Percentiles rank a stretch among this genome's conserved stretches.
Conservation (phyloP, 495 filamentous ascomycete genomes). For the Usnea hakonensis region DNA sequence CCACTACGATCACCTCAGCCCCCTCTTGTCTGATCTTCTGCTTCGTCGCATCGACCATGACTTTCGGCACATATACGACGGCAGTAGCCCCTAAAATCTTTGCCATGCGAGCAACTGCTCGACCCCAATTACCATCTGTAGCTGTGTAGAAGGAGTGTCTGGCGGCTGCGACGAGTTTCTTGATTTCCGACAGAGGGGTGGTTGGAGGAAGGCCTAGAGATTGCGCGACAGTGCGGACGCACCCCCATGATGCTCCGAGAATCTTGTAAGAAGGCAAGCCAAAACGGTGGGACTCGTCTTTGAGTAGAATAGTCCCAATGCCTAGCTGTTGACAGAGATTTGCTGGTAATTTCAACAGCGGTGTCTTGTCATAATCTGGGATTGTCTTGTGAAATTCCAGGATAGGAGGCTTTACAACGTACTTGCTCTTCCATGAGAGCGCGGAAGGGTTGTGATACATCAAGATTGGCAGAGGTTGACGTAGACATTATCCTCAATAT, state of each 20-base stretch:
- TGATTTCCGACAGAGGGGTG: conserved; percentile 34
- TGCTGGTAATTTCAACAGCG: conserved; percentile 41
- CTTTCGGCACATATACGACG: conserved; percentile 48
- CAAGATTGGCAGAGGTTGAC: background rate
- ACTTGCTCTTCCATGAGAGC: background rate
- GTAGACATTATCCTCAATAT: no score
- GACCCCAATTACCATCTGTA: conserved; percentile 67
- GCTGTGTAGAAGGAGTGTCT: conserved; percentile 42
- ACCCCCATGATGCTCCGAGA: conserved; percentile 67
- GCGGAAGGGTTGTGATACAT: conserved; percentile 18
- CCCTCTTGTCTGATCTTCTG: conserved; percentile 50
- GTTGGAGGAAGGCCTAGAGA: conserved; percentile 34
- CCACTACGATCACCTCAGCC: conserved; percentile 41
- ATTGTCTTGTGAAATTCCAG: conserved; percentile 44
- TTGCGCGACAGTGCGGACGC: conserved; percentile 45
- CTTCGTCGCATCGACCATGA: conserved; percentile 45
- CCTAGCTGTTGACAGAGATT: conserved; percentile 48
- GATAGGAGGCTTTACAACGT: background rate
- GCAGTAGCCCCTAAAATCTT: conserved; percentile 42
- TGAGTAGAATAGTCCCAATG: conserved; percentile 46
- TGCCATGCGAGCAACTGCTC: conserved; percentile 60
- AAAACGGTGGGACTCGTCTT: conserved; percentile 51
- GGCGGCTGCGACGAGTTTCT: conserved; percentile 27
- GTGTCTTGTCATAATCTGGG: conserved; percentile 42
- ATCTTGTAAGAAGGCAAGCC: conserved; percentile 70